Conservation (phyloP, 2,329 filamentous ascomycete species). For the Beauveria brongniartii region DNA sequence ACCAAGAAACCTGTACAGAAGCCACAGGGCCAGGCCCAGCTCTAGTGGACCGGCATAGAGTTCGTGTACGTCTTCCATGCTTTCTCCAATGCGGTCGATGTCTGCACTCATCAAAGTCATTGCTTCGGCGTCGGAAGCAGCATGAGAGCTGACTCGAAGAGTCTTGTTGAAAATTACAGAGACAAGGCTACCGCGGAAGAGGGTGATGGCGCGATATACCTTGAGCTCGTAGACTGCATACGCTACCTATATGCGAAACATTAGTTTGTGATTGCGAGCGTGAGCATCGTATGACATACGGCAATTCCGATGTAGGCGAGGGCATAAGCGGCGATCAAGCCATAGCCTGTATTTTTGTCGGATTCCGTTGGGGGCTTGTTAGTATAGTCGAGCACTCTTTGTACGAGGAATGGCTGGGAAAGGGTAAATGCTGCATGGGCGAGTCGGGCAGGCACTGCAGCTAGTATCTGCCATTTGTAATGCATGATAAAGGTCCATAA, state of each 20-base stretch:
- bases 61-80: constrained; percentile 23
- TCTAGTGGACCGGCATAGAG: constrained; percentile 28
- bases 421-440: constrained; percentile 31
- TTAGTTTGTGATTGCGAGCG: background rate
- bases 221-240: constrained; percentile 22
- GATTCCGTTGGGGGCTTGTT: constrained; percentile 17
- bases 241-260: background rate
- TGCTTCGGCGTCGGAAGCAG: constrained; percentile 25
- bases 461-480: constrained; percentile 21
- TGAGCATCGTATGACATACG: constrained; percentile 18
- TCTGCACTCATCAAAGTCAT: constrained; percentile 37
- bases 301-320: constrained; percentile 33
- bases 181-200: constrained; percentile 26
- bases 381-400: constrained; percentile 24
- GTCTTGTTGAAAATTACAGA: constrained; percentile 43
- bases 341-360: constrained; percentile 24
- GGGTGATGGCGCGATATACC: constrained; percentile 25
- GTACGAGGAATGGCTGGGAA: constrained; percentile 35
- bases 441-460: constrained; percentile 27
- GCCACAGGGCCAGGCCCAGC: constrained; percentile 24
- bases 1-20: constrained; percentile 22
- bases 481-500: constrained; percentile 18
- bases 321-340: constrained; percentile 30
- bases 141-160: constrained; percentile 22
- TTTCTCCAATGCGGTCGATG: constrained; percentile 26